Base-by-base conservation (phyloP, 2,329 filamentous ascomycete genomes). In the Aspergillus pseudonomiae region DNA sequence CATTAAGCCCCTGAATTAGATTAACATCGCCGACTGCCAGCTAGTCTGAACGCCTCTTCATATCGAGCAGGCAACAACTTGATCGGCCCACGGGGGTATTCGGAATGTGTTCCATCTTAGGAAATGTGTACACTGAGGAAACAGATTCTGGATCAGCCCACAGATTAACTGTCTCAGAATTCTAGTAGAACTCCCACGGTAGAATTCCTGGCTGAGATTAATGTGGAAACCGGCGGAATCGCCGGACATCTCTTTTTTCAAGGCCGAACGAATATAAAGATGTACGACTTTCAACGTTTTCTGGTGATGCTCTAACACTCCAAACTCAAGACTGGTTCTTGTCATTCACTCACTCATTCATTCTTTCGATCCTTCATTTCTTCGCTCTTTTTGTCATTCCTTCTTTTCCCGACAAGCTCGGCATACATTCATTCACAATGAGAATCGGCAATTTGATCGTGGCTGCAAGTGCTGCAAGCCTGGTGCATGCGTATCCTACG, bases 361-460 rank as follows among this genome's bases (percentile, higher is more conserved):
- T 50, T 62, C 56, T 45, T 57, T 65, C 46, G 41, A 16, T 54
- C 50, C 30, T 16, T 55, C 59, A 59, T 19, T 65, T 68, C 61
- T 59, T 71, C 67, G 54, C 61, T 62, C 48, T 36, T 58, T 55
- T 50, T 55, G 56, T 61, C 57, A 59, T 63, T 65, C 60, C 62
- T 68, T 66, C n/a, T 9, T 62, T 65, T 21, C 57, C 65, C 65
- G 67, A 70, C 68, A 64, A 71, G 59, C 62, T 73, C 68, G 64
- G 72, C 54, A 66, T 39, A 67, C 71, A 65, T 68, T 68, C 67
- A 66, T 69, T 72, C 67, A 71, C 63, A 58, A 75, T 75, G 73
- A 75, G 70, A 68, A 67, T 74, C 58, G 69, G 61, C 62, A 74
- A 66, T 65, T 62, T 74, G 59, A 59, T 74, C 62, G 64, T 75